These are phyloP conservation scores for Gentiana dahurica DNA, from an alignment of 257 asterid genomes.

Conservation along the genomic window DNA sequence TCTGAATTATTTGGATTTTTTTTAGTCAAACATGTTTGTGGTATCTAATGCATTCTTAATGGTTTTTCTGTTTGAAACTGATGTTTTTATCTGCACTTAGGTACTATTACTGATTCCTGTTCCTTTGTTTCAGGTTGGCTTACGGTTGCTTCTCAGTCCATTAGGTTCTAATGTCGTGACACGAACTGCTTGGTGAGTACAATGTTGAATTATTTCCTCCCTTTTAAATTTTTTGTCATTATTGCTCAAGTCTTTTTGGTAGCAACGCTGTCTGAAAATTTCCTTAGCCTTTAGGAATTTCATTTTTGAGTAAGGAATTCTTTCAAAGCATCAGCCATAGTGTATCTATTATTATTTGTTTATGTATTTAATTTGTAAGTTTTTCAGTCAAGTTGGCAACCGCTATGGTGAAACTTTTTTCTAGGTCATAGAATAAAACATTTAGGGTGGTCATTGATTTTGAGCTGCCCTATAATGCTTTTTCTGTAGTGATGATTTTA, in stretches of 20 bases:
- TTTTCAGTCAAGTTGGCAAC: too few relatives aligned
- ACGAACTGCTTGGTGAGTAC: conserved; percentile 81
- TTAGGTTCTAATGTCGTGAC: conserved; percentile 63
- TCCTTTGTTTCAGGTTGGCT: conserved; percentile 51
- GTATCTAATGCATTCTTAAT: not conserved
- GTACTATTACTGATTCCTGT: not conserved
- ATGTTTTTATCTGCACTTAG: too few relatives aligned
- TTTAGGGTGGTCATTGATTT: too few relatives aligned
- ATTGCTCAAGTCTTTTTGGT: too few relatives aligned
- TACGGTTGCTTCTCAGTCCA: conserved; percentile 61
- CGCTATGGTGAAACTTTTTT: too few relatives aligned
- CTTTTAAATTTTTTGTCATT: not conserved
- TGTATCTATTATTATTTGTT: not conserved
- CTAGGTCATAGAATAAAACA: too few relatives aligned
- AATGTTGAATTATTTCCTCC: not conserved
- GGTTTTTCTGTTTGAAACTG: not conserved
- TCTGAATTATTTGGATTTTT: not conserved
- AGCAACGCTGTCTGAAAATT: too few relatives aligned
- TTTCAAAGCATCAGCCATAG: not conserved
- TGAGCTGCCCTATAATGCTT: too few relatives aligned
- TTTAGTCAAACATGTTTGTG: not conserved
- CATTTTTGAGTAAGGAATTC: not conserved
- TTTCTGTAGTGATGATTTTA: not conserved
- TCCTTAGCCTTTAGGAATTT: not conserved
- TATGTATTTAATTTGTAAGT: too few relatives aligned